Base-by-base conservation (phyloP, 2,329 filamentous ascomycete species). In the Pseudophaeomoniella oleicola region DNA sequence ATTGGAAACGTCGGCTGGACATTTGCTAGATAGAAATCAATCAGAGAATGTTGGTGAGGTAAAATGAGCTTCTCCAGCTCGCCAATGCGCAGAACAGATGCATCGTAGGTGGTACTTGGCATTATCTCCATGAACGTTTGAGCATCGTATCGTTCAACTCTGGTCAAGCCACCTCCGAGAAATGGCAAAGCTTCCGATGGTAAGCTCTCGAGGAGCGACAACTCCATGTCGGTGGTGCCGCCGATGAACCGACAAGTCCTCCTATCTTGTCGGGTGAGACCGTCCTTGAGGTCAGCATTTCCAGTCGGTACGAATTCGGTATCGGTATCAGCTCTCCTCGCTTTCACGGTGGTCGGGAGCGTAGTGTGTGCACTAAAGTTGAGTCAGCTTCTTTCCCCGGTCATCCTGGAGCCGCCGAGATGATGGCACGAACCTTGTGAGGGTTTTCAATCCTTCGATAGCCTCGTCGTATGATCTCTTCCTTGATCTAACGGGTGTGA, bases 11-110 rank as follows among this genome's bases (percentile, higher is more conserved):
- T 56, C 0, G 59, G 58, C 39, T 62, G 59, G 19, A 63, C 49
- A 37, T 58, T 50, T n/a, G 59, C 53, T 37, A 63, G 63, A 46
- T 56, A 63, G 39, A 60, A 59, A 27, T 63, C 59, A 22, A 62
- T 50, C 43, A 63, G 39, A 4, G 55, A 58, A n/a, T 57, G 53
- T 5, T 58, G 58, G 45, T 62, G 59, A 5, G 33, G 33, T 12
- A 5, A 9, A 14, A 39, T 27, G 9, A 36, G 12, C 13, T 16
- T 13, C 15, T 39, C 37, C 16, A 39, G 16, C 9, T 22, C 16
- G 12, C 36, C 37, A 5, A 39, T 27, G 9, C 22, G 22, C 9
- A n/a, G 6, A n/a, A 27, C 6, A 9, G 6, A 6, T 6, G n/a
- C 9, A 9, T n/a, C 22, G 22, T n/a, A n/a, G 22, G 6, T 6